Base-by-base conservation (phyloP, 1,284 basidiomycete genomes). In the Ceratorhiza oryzae-sativae region DNA sequence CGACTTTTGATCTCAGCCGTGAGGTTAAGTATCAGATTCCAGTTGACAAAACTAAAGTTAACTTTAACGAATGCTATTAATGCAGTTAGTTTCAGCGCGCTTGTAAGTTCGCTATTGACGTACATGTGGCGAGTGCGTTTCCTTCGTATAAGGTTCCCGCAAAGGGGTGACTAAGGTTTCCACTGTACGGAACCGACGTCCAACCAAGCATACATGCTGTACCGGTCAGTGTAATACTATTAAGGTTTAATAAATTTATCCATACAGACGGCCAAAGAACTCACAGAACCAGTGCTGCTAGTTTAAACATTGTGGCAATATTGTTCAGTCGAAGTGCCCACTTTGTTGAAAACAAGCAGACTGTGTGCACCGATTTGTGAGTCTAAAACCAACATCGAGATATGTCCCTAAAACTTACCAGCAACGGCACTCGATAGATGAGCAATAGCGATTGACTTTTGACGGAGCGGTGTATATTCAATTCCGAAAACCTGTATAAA, bases 11-110 rank as follows among this genome's bases (percentile, higher is more conserved):
- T 85, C 12, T 88, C 86, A 73, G 86, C 86, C 59, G 87, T 77
- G 0, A 87, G 84, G 53, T 85, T 86, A 73, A 87, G 86, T 55
- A 83, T 80, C 51, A 83, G 83, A 0, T 81, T 82, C 84, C 87
- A 85, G 25, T 88, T 88, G 0, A 82, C 74, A 75, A 88, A 90
- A 0, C 86, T 79, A 72, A 82, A 82, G 20, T 88, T 78, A n/a
- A 88, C 86, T 73, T 88, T 87, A 81, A 86, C 86, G 1, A 80
- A 86, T 3, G 86, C 86, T 3, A 87, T 87, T 1, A 85, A 85
- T 71, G 86, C 87, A 84, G 87, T 71, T 23, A 32, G 25, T 18
- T 20, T 18, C 27, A 48, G 27, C 41, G 18, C n/a, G 42, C 42
- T 27, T 30, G 6, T 15, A 73, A 23, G 23, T 49, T 71, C 67